phyloP scores from a whole-genome alignment of 768 basidiomycete genomes.

The Clitopilus passeckerianus region DNA sequence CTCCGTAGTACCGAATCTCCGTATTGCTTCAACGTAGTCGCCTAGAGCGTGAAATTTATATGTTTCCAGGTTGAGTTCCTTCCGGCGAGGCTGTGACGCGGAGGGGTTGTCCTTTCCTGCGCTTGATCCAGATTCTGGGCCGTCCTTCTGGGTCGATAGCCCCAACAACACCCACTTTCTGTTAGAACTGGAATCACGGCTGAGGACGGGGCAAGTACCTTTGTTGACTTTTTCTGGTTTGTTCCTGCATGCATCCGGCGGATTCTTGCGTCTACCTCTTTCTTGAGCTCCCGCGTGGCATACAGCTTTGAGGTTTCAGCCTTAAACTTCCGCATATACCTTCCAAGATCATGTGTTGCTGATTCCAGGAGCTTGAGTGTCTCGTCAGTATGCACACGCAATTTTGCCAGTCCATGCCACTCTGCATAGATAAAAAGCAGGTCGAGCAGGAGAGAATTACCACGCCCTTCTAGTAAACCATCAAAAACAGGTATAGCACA shows the following conservation, averaged over 20 bases:
- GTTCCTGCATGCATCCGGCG: constrained; percentile 8
- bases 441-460: constrained; percentile 19
- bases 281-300: neutral
- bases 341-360: constrained; percentile 22
- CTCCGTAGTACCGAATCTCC: constrained; percentile 20
- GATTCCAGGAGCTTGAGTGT: constrained; percentile 19
- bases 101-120: no score
- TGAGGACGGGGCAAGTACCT: constrained; percentile 7
- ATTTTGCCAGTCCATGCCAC: constrained; percentile 34
- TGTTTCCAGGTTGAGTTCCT: constrained; percentile 17
- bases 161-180: no score
- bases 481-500: constrained; percentile 29
- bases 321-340: constrained; percentile 17
- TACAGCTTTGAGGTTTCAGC: neutral
- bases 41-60: constrained; percentile 25
- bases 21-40: constrained; percentile 17
- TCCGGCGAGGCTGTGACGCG: neutral
- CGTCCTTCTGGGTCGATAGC: no score
- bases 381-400: constrained; percentile 28
- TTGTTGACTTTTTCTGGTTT: neutral
- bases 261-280: constrained; percentile 6
- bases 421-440: constrained; percentile 23
- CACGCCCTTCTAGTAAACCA: constrained; percentile 23
- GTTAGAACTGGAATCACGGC: neutral
- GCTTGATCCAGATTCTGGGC: no score